Base-by-base conservation (phyloP, 2,329 filamentous ascomycete species). In the Chaetomiaceae sp. region DNA sequence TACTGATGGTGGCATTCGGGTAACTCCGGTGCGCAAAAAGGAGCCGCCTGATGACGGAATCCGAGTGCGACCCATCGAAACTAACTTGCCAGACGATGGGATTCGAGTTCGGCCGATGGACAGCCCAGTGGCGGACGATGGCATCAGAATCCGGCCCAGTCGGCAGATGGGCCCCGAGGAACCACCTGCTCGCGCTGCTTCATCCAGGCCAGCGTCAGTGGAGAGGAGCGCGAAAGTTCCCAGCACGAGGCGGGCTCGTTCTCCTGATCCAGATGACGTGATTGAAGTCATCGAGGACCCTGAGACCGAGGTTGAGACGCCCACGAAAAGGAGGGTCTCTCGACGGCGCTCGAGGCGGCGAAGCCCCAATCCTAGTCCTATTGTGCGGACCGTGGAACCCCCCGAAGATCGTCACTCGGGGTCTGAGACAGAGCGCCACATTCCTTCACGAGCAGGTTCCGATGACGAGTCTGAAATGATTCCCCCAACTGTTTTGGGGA, bases 401-500 rank as follows among this genome's bases (percentile, higher is more conserved):
- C 68, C 67, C 5, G 61, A 59, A 3, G 64, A 69, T 49, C 64
- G 62, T 27, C 59, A 65, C 13, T 65, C 67, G 14, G 65, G 65
- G 18, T 37, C 48, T 29, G 53, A 54, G 36, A 27, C 46, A 18
- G 45, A 38, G 20, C 56, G 50, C 25, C 58, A 57, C 45, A 63
- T 60, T 14, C 52, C 59, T 18, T 51, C 52, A 40, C 55, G 48
- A 16, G 51, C 55, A 10, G 55, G 34, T 1, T 75, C 72, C 2
- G 66, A 70, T 11, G 62, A 66, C 11, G 61, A 60, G 6, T 74
- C 72, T 11, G 67, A 71, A 6, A 63, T 67, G n/a, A 33, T 55
- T 9, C 70, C 69, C 7, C 73, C 73, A 2, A 76, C 68, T 34
- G 61, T 69, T 7, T 65, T 75, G 4, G 74, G 72, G 30, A 62